Conservation (phyloP, 164 flowering plant genomes). For the Chimonanthus salicifolius region DNA sequence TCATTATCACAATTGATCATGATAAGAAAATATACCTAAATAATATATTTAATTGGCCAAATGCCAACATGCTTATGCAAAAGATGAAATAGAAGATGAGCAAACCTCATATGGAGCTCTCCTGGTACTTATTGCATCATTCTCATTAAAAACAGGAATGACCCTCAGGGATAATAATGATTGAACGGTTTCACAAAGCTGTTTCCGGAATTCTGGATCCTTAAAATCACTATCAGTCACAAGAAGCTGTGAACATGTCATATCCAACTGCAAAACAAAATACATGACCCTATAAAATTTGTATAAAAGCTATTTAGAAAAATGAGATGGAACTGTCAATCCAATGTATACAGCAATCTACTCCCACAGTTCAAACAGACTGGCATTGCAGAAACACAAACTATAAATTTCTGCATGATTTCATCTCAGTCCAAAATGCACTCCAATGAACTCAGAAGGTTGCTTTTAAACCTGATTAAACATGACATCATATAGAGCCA, state of each 20-base stretch:
- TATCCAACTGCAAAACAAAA: conserved; percentile 65
- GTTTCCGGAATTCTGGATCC: conserved; percentile 65
- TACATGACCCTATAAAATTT: background rate
- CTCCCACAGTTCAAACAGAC: background rate
- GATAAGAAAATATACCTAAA: background rate
- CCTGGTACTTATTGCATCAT: conserved; percentile 93
- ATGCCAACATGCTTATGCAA: background rate
- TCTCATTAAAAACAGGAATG: conserved; percentile 92
- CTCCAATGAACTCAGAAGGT: background rate
- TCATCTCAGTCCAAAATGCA: background rate
- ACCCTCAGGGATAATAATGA: conserved; percentile 59
- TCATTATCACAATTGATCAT: background rate
- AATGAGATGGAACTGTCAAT: background rate
- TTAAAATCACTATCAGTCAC: conserved; percentile 92
- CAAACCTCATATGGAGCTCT: conserved; percentile 91
- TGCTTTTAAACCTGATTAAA: conserved; percentile 66
- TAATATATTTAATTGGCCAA: background rate
- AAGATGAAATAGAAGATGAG: conserved; percentile 6
- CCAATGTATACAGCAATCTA: background rate
- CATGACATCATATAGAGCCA: conserved; percentile 89
- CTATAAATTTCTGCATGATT: background rate
- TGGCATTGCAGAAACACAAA: background rate
- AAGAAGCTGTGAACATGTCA: conserved; percentile 85
- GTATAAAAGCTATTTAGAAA: background rate
- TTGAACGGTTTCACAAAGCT: conserved; percentile 68